Percentiles rank a stretch among this genome's conserved stretches.
phyloP scores from a whole-genome alignment of 2,329 filamentous ascomycete species.

The Talaromyces piceae region DNA sequence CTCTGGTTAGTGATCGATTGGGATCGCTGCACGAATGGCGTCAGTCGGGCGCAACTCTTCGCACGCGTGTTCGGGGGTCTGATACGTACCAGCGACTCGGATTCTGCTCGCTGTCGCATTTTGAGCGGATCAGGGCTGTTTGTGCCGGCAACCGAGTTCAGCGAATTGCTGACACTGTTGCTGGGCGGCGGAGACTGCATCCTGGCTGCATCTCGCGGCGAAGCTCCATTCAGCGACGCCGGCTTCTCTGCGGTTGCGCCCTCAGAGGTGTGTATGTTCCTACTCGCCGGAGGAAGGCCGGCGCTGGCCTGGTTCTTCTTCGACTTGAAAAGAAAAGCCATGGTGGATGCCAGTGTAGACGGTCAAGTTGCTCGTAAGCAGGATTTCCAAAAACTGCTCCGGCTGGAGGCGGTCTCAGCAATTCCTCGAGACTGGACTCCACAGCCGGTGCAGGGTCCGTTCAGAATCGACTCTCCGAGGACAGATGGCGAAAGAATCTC shows the following conservation, averaged over 20 bases:
- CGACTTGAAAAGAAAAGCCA: conserved; percentile 78
- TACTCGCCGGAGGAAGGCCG: conserved; percentile 45
- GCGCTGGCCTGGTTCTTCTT: conserved; percentile 62
- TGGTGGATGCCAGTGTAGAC: conserved; percentile 27
- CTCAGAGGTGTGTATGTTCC: conserved; percentile 52
- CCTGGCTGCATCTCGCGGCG: conserved; percentile 27
- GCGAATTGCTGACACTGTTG: conserved; percentile 58
- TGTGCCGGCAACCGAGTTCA: conserved; percentile 61
- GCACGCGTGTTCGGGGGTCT: neutral
- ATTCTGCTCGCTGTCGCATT: conserved; percentile 47
- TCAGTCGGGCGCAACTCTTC: neutral
- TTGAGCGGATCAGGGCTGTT: conserved; percentile 60
- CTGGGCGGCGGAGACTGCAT: conserved; percentile 61
- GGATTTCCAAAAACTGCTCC: neutral
- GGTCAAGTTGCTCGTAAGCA: neutral
- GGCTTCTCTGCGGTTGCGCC: conserved; percentile 37
- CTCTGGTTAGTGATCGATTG: conserved; percentile 50
- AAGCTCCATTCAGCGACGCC: conserved; percentile 41
- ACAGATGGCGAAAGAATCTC: neutral
- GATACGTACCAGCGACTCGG: conserved; percentile 47
- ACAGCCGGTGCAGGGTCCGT: neutral
- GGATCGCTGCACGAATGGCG: conserved; percentile 21
- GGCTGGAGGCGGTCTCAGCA: neutral
- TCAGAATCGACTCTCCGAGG: neutral
- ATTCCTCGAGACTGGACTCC: neutral